Evolutionary conservation across 2,329 filamentous ascomycete genomes (phyloP), one percentile per base, ranked within the genome.

Genomic region (Diaporthe velutina): DNA sequence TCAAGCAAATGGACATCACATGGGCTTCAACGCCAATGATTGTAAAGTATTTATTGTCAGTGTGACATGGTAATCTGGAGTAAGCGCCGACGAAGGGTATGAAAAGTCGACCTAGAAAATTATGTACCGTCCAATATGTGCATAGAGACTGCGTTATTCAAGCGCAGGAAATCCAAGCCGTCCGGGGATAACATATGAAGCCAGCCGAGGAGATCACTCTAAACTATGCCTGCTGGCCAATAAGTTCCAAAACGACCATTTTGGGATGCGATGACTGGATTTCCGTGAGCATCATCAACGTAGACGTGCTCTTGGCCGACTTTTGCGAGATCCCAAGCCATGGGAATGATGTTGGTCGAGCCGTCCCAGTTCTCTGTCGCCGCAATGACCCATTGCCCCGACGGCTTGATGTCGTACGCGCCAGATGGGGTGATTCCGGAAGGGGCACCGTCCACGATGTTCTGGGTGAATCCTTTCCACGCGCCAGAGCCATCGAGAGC

Each of bases 391-490:
- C 77, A 78, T 38, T 74, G 73, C 6, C 80, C 77, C 25, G 74
- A 66, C 9, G 68, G 70, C 74, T 79, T 79, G 40, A 73, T 61
- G 48, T 75, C 76, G 48, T 78, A 78, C 3, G 77, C 74, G 2
- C 74, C 77, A 10, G 48, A 68, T 15, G 64, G 64, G 7, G 48
- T 22, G 1, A 67, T 52, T 8, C 64, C 64, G 3, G 22, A 40
- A 1, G 79, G 79, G 0, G 79, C 79, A 67, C 77, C 77, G 67
- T 78, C 77, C 33, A 81, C 64, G 35, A 81, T 77, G 54, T 71
- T 75, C 45, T 79, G 76, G 7, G 76, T 77, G 60, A 80, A 81
- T 13, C 79, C 78, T 74, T 79, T 79, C 77, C 77, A 78, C 6
- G 77, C 77, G 6, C 77, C 73, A 33, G 76, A 75, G 33, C 76